Evolutionary conservation across 495 filamentous ascomycete species (phyloP).

Genomic region (Ascobolus immersus): DNA sequence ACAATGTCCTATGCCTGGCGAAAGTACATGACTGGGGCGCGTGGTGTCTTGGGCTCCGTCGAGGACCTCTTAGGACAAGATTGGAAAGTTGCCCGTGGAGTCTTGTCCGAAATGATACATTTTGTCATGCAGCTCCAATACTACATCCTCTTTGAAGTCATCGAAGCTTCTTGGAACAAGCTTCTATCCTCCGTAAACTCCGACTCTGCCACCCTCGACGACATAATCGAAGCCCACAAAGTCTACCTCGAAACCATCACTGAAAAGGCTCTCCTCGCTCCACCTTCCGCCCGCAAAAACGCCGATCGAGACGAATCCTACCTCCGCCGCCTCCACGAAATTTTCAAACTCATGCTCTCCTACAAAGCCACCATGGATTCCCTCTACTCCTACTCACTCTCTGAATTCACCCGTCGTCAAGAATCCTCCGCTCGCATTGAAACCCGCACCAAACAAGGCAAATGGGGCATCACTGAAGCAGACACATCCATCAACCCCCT

Average conservation of each 20-base stretch:
- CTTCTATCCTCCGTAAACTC: conserved; percentile 55
- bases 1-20: conserved; percentile 74
- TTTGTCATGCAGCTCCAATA: conserved; percentile 94
- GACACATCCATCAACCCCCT: conserved; percentile 19
- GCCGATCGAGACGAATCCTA: conserved; percentile 34
- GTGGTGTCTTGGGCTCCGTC: conserved; percentile 69
- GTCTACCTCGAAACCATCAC: conserved; percentile 83
- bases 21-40: conserved; percentile 81
- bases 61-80: conserved; percentile 49
- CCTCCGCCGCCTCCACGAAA: conserved; percentile 68
- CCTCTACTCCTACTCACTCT: conserved; percentile 74
- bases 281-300: conserved; percentile 29
- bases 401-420: conserved; percentile 77
- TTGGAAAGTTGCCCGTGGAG: conserved; percentile 74
- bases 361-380: conserved; percentile 89
- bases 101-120: conserved; percentile 90
- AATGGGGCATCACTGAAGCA: conserved; percentile 37
- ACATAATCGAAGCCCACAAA: conserved; percentile 75
- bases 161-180: conserved; percentile 78
- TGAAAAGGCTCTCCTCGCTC: conserved; percentile 67
- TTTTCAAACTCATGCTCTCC: conserved; percentile 77
- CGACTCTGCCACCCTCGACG: conserved; percentile 72
- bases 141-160: conserved; percentile 77
- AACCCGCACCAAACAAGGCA: conserved; percentile 31
- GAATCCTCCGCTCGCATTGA: conserved; percentile 53